Percentiles rank a stretch among this genome's conserved stretches.
Conservation (phyloP, 208 protist species). For the Leishmania martiniquensis region DNA sequence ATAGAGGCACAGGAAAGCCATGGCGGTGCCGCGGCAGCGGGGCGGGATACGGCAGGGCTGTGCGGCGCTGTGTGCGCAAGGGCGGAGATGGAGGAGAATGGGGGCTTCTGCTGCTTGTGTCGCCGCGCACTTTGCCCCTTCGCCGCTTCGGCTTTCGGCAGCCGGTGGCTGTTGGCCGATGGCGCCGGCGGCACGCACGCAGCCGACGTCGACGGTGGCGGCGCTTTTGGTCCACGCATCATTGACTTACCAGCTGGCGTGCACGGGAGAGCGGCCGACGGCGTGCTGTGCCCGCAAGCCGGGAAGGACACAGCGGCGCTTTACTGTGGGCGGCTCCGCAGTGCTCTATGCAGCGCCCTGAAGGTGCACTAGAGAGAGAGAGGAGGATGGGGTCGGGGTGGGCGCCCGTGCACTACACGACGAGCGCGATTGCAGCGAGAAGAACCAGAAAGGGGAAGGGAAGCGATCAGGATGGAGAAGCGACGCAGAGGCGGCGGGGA, state of each 20-base stretch:
- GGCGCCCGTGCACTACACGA: neutral
- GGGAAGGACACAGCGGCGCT: neutral
- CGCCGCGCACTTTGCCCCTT: neutral
- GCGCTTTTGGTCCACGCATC: neutral
- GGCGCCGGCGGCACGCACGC: neutral
- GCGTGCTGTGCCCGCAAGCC: neutral
- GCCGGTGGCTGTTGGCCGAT: neutral
- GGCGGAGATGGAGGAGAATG: neutral
- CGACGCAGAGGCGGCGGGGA: no score
- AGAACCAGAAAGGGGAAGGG: neutral
- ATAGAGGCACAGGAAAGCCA: slow-evolving; percentile 27
- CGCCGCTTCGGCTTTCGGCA: neutral
- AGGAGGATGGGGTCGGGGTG: neutral
- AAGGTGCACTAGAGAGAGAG: neutral
- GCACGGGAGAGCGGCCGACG: no score
- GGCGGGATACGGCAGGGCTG: slow-evolving; percentile 28
- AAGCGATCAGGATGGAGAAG: neutral
- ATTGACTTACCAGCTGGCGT: neutral
- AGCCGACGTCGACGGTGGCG: neutral
- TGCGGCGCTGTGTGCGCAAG: slow-evolving; percentile 18
- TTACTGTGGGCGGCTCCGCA: neutral
- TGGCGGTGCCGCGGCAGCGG: slow-evolving; percentile 8
- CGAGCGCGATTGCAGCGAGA: neutral
- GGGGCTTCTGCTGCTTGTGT: slow-evolving; percentile 2
- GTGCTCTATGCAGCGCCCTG: neutral